Base-by-base conservation (phyloP, 2,329 filamentous ascomycete species). In the Pyrenophora seminiperda region DNA sequence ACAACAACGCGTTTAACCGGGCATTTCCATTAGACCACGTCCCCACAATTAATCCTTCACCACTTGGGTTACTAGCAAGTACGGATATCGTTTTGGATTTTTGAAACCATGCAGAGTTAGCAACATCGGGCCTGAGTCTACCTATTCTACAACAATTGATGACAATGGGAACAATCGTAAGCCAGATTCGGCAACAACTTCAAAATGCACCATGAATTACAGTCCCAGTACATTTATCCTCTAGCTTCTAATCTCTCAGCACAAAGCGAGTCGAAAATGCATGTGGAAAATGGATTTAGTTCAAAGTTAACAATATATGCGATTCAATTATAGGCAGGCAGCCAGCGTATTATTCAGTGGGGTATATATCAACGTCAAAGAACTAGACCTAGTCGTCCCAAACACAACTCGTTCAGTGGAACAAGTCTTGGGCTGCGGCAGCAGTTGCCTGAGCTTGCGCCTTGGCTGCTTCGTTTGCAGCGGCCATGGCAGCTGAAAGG, bases 221-320 rank as follows among this genome's bases (percentile, higher is more conserved):
- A 27, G 22, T 9, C 22, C 22, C 22, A 27, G 22, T 7, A 27
- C 7, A n/a, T n/a, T n/a, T n/a, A 31, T 31, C 11, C 34, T 6
- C 20, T 38, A 52, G 7, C 79, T 79, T 80, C 79, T 83, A 47
- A 78, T 78, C 40, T 9, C 24, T 27, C 24, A 27, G n/a, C n/a
- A n/a, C n/a, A 11, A 7, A 22, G 7, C 4, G 24, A 11, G 24
- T 10, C 7, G 7, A 39, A 6, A 39, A 15, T 14, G 19, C 18
- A 24, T 24, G 30, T 31, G 11, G 15, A 11, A 7, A 20, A 29
- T 32, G 27, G 15, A 29, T 3, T 17, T 10, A 18, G 13, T 40
- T 24, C 14, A 2, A 20, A 17, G 24, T 7, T 20, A 11, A 39
- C n/a, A 39, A 15, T n/a, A 15, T 27, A 7, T 15, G 14, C 3